phyloP scores from a whole-genome alignment of 805 yeast genomes.

The Ogataea henricii region DNA sequence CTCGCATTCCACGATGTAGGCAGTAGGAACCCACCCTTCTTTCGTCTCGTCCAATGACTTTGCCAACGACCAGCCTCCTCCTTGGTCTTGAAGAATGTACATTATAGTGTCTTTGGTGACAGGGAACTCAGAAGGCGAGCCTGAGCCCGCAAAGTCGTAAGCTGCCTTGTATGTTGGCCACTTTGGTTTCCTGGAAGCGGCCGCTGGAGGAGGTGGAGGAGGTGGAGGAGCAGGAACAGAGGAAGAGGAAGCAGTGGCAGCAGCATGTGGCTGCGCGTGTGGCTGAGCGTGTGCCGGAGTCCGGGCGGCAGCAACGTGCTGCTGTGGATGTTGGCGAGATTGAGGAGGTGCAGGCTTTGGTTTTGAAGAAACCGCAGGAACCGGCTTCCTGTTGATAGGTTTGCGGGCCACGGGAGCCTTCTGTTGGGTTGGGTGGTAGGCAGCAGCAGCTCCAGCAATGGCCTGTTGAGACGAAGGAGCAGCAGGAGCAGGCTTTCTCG shows the following conservation, averaged over 20 bases:
- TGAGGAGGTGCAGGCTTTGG: conserved; percentile 30
- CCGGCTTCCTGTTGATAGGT: conserved; percentile 32
- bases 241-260: conserved; percentile 6
- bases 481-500: conserved; percentile 37
- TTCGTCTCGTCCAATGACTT: conserved; percentile 69
- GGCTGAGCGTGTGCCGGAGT: conserved; percentile 14
- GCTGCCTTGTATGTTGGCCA: conserved; percentile 82
- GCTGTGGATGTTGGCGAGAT: conserved; percentile 17
- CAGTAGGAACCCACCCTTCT: conserved; percentile 98
- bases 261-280: conserved; percentile 14
- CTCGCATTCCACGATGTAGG: conserved; percentile 70
- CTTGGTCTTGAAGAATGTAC: conserved; percentile 67
- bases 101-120: conserved; percentile 75
- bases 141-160: conserved; percentile 87
- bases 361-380: conserved; percentile 22
- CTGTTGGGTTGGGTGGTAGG: conserved; percentile 39
- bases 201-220: conserved; percentile 79
- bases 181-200: conserved; percentile 59
- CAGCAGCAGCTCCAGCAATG: conserved; percentile 40
- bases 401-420: conserved; percentile 31
- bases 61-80: conserved; percentile 95
- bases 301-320: background rate
- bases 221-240: conserved; percentile 40
- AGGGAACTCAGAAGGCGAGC: conserved; percentile 79
- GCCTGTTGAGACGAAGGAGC: conserved; percentile 39